A percentile compares a stretch with the other conserved stretches of the same genome.
Evolutionary conservation across 163 green algal genomes (phyloP).

Genomic region (Trebouxiophyceae sp.): DNA sequence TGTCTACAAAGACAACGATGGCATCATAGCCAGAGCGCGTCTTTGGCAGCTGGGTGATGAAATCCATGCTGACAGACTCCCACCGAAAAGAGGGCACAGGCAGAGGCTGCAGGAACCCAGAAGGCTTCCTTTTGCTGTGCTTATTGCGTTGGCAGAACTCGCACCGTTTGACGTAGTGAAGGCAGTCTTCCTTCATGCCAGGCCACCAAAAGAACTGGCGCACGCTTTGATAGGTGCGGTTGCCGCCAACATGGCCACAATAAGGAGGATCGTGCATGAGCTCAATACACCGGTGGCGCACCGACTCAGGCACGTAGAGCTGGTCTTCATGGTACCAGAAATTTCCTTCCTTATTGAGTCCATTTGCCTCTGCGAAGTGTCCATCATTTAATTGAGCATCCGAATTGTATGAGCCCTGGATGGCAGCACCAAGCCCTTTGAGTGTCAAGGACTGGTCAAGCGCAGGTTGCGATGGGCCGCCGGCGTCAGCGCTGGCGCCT

Average conservation of each 20-base stretch:
- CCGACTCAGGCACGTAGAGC: constrained; percentile 6
- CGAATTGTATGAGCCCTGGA: neutral
- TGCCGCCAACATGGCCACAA: constrained; percentile 8
- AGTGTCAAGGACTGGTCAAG: constrained; percentile 11
- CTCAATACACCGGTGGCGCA: constrained; percentile 4
- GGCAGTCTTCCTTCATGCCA: constrained; percentile 14
- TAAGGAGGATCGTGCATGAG: constrained; percentile 14
- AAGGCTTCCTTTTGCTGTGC: constrained; percentile 3
- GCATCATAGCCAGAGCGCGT: constrained; percentile 22
- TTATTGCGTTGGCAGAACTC: constrained; percentile 39
- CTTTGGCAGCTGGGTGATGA: constrained; percentile 22
- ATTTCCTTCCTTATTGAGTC: neutral
- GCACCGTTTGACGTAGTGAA: constrained; percentile 22
- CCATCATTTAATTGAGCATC: constrained; percentile 4
- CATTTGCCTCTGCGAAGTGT: constrained; percentile 6
- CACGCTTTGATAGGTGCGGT: constrained; percentile 1
- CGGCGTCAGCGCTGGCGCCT: constrained; percentile 2
- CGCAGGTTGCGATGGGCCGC: neutral
- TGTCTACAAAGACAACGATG: constrained; percentile 49
- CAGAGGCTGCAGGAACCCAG: constrained; percentile 18
- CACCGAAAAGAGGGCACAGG: constrained; percentile 16
- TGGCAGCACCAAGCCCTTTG: constrained; percentile 5
- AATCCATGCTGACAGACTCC: constrained; percentile 22
- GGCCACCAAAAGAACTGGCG: constrained; percentile 24
- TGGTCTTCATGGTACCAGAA: constrained; percentile 10